phyloP scores from a whole-genome alignment of 805 yeast species.

The Sugiyamaella smithiae region DNA sequence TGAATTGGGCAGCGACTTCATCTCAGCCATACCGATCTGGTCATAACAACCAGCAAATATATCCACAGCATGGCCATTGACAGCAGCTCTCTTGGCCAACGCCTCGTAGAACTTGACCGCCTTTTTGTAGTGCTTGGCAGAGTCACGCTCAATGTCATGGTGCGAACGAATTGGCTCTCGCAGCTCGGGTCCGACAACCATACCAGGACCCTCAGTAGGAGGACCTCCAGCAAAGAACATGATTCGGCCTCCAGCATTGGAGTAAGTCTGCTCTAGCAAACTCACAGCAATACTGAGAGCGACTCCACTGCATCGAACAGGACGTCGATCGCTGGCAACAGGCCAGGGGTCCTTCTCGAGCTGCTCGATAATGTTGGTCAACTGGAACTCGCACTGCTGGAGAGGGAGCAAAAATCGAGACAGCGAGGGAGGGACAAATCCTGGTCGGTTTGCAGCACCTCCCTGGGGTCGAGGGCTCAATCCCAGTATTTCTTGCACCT shows the following conservation, averaged over 20 bases:
- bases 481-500: slow-evolving; percentile 61
- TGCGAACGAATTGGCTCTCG: slow-evolving; percentile 97
- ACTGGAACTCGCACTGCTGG: slow-evolving; percentile 75
- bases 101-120: slow-evolving; percentile 78
- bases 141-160: slow-evolving; percentile 89
- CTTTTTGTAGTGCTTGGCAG: slow-evolving; percentile 83
- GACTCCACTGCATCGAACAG: slow-evolving; percentile 89
- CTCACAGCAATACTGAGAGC: slow-evolving; percentile 84
- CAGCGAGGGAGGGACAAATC: slow-evolving; percentile 36
- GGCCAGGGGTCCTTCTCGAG: slow-evolving; percentile 86
- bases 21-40: slow-evolving; percentile 92
- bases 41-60: slow-evolving; percentile 94
- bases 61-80: slow-evolving; percentile 77
- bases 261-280: slow-evolving; percentile 75
- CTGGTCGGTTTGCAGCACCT: slow-evolving; percentile 34
- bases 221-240: slow-evolving; percentile 94
- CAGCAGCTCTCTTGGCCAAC: slow-evolving; percentile 67
- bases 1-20: slow-evolving; percentile 77
- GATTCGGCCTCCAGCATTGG: slow-evolving; percentile 76
- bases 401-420: slow-evolving; percentile 71
- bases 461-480: slow-evolving; percentile 36
- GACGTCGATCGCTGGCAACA: slow-evolving; percentile 75
- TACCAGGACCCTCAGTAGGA: slow-evolving; percentile 91
- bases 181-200: slow-evolving; percentile 85
- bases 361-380: slow-evolving; percentile 74